Base-by-base conservation (phyloP, 139 green algal genomes). In the Micractinium sp. region DNA sequence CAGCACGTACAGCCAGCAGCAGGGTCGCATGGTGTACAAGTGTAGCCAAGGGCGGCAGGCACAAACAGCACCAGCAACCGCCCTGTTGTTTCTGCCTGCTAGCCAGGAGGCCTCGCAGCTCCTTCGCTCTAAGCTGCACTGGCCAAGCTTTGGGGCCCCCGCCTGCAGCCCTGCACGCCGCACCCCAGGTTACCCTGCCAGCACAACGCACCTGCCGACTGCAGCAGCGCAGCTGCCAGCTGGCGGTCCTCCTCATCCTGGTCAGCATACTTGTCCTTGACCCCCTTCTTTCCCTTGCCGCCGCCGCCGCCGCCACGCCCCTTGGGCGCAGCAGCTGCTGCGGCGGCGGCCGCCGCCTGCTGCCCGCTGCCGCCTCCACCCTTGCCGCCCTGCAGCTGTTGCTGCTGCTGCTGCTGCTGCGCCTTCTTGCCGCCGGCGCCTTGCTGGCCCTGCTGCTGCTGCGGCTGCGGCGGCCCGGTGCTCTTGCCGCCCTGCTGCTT, bases 171-270 rank as follows among this genome's bases (percentile, higher is more conserved):
- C 27, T n/a, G 39, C 39, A 47, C 81, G 19, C 35, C 81, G 0
- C 53, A 38, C 53, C 4, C 53, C 60, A 29, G 31, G 23, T n/a
- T 16, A 19, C 12, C 56, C 87, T 29, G 71, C 90, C 84, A 95
- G 61, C 47, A 56, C 39, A 81, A 71, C 90, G 90, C 87, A 88
- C 90, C 92, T 88, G 89, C 92, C 73, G 94, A 90, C 36, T 85
- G 91, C 36, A 98, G 90, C 67, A 97, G 39, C 56, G 92, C 73
- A 88, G 96, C 90, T 0, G 95, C 96, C 80, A 99, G 91, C 85
- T 93, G 79, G 5, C 95, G 91, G 85, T 99, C 97, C 88, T 99
- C 97, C 83, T 98, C 95, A 85, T 99, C 98, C 93, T 99, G 97
- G 66, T 98, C 96, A 0, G 90, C 95, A 82, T 99, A 99, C 89